Conservation (phyloP, 2,329 filamentous ascomycete genomes). For the Leptographium procerum region DNA sequence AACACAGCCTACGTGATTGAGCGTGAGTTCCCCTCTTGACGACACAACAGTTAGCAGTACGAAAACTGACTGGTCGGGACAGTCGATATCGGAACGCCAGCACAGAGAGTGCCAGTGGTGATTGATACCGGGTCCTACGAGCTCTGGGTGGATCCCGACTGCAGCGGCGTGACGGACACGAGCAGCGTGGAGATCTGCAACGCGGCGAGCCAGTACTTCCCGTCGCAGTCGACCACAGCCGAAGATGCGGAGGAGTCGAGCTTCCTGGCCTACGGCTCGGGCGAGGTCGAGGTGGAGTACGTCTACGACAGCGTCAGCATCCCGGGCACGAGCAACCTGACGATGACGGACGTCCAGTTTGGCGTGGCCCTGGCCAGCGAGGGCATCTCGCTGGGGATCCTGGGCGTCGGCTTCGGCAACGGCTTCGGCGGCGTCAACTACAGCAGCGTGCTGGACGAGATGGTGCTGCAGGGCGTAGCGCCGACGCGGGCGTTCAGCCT, state of each 20-base stretch:
- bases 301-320: constrained; percentile 26
- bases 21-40: background rate
- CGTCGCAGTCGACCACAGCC: constrained; percentile 23
- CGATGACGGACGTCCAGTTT: constrained; percentile 41
- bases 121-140: constrained; percentile 45
- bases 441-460: constrained; percentile 34
- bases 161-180: constrained; percentile 20
- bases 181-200: constrained; percentile 17
- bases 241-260: constrained; percentile 16
- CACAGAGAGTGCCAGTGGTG: constrained; percentile 35
- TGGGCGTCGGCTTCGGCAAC: constrained; percentile 58
- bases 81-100: constrained; percentile 37
- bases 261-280: constrained; percentile 33
- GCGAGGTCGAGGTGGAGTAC: constrained; percentile 30
- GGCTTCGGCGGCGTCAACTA: constrained; percentile 22
- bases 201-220: constrained; percentile 29
- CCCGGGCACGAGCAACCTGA: constrained; percentile 16
- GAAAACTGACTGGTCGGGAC: background rate
- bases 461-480: constrained; percentile 36
- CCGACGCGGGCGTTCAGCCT: constrained; percentile 21
- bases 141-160: constrained; percentile 48
- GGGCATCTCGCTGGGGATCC: constrained; percentile 40
- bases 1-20: constrained; percentile 12
- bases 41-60: background rate
- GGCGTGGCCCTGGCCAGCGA: constrained; percentile 40